phyloP scores from a whole-genome alignment of 441 rosid genomes.

The Pelargonium australe region DNA sequence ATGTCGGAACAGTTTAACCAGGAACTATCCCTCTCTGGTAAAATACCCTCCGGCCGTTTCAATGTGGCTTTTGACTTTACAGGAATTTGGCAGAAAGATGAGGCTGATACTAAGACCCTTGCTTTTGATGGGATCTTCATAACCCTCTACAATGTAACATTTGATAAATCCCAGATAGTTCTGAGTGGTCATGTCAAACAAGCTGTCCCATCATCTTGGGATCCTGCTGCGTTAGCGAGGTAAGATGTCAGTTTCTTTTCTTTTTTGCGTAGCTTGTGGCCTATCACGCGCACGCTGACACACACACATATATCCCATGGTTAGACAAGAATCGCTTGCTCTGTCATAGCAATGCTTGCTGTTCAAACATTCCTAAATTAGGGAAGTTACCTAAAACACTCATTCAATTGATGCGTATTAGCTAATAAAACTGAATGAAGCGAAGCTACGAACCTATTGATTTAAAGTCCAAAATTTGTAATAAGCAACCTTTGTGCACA shows the following conservation, averaged over 20 bases:
- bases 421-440: not conserved
- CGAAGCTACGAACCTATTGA: too few species aligned
- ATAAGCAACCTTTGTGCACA: not conserved
- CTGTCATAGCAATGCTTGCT: not conserved
- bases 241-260: slow-evolving; percentile 11
- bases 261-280: not conserved
- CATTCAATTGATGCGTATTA: not conserved
- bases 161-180: slow-evolving; percentile 75
- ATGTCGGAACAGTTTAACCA: slow-evolving; percentile 98
- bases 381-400: not conserved
- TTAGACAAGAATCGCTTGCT: too few species aligned
- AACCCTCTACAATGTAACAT: slow-evolving; percentile 71
- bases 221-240: slow-evolving; percentile 92
- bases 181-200: slow-evolving; percentile 69
- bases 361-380: not conserved
- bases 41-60: slow-evolving; percentile 91
- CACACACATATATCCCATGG: too few species aligned
- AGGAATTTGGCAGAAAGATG: slow-evolving; percentile 90
- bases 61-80: slow-evolving; percentile 82
- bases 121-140: slow-evolving; percentile 89
- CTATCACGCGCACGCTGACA: too few species aligned
- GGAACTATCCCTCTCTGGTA: slow-evolving; percentile 75
- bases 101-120: slow-evolving; percentile 75
- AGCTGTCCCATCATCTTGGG: slow-evolving; percentile 88
- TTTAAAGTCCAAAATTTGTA: not conserved